phyloP scores from a whole-genome alignment of 768 basidiomycete genomes.

The Lentinula edodes region DNA sequence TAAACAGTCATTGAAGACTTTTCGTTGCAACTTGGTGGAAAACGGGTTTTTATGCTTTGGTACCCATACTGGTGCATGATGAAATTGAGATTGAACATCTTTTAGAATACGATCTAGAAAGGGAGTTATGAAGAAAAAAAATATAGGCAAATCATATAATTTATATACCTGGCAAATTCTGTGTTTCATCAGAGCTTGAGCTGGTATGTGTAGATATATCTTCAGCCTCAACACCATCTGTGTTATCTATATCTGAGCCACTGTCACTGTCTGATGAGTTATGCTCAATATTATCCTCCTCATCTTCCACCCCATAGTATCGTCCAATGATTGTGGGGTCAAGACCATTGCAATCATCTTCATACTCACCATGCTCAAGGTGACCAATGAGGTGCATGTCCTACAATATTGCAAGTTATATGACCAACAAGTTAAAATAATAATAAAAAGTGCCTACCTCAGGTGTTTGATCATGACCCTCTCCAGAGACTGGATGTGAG shows the following conservation, averaged over 20 bases:
- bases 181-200: too few species aligned
- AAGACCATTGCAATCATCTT: constrained; percentile 5
- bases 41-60: not conserved
- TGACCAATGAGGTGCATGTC: constrained; percentile 1
- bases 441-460: too few species aligned
- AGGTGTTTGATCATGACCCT: constrained; percentile 19
- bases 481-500: too few species aligned
- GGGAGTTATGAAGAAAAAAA: not conserved
- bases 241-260: not conserved
- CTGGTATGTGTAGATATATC: too few species aligned
- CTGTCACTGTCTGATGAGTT: not conserved
- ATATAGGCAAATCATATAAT: too few species aligned
- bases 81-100: not conserved
- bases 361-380: constrained; percentile 5
- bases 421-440: not conserved
- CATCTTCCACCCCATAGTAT: constrained; percentile 5
- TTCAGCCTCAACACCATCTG: not conserved
- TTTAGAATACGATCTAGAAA: not conserved
- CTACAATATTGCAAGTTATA: not conserved
- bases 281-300: not conserved
- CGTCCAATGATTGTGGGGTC: not conserved
- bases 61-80: not conserved
- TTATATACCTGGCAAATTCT: too few species aligned
- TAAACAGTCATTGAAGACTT: not conserved
- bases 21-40: not conserved